phyloP scores from a whole-genome alignment of 805 yeast genomes.

The Candida sphagnicola region DNA sequence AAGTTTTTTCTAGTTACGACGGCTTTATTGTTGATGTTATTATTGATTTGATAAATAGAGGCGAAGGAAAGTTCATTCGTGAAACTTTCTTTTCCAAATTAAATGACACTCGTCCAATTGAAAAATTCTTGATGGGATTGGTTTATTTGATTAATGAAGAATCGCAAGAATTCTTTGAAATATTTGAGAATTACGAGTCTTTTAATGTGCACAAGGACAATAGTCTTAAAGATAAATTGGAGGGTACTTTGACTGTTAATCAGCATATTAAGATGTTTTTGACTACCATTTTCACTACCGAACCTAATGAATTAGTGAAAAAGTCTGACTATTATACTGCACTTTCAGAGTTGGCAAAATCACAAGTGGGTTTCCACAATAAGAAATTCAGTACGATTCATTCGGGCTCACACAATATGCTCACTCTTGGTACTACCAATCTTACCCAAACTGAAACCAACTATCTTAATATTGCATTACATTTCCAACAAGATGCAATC shows the following conservation, averaged over 20 bases:
- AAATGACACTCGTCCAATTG: slow-evolving; percentile 26
- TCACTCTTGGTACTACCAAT: slow-evolving; percentile 1
- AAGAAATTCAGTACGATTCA: slow-evolving; percentile 1
- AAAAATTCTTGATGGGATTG: slow-evolving; percentile 31
- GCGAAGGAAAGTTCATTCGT: slow-evolving; percentile 40
- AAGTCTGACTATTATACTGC: slow-evolving; percentile 28
- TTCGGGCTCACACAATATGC: slow-evolving; percentile 6
- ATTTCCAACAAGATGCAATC: slow-evolving; percentile 25
- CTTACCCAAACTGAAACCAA: slow-evolving; percentile 9
- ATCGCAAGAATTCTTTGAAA: slow-evolving; percentile 16
- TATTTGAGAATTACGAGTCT: slow-evolving; percentile 19
- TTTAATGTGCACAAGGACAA: slow-evolving; percentile 12
- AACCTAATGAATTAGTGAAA: slow-evolving; percentile 9
- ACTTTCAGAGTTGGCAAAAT: slow-evolving; percentile 21
- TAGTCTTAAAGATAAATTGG: slow-evolving; percentile 10
- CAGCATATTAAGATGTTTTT: slow-evolving; percentile 18
- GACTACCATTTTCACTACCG: slow-evolving; percentile 14
- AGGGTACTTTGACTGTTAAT: slow-evolving; percentile 11
- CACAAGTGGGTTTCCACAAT: slow-evolving; percentile 10
- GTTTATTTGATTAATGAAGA: slow-evolving; percentile 27
- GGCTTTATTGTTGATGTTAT: slow-evolving; percentile 35
- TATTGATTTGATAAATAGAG: slow-evolving; percentile 24
- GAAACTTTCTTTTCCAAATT: slow-evolving; percentile 37
- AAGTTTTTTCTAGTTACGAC: slow-evolving; percentile 15
- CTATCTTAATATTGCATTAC: slow-evolving; percentile 16